phyloP scores from a whole-genome alignment of 495 filamentous ascomycete species.

The Podospora conica region DNA sequence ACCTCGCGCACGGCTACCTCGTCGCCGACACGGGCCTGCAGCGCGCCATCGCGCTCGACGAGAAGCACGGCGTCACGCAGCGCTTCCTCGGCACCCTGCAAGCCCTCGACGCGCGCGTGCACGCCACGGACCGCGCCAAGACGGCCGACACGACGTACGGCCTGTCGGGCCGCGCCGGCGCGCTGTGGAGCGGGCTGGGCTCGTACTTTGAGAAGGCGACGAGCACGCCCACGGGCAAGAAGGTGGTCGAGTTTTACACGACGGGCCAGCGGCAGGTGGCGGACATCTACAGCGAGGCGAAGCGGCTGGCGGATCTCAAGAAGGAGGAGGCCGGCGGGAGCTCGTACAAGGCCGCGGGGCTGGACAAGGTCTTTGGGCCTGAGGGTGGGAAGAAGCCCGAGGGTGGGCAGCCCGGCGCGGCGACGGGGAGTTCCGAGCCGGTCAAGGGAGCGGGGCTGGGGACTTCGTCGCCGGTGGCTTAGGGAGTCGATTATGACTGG shows the following conservation, averaged over 20 bases:
- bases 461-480: background rate
- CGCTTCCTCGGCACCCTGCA: constrained; percentile 67
- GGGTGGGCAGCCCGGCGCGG: constrained; percentile 2
- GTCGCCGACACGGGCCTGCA: constrained; percentile 81
- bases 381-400: constrained; percentile 21
- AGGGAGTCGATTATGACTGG: background rate
- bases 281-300: constrained; percentile 87
- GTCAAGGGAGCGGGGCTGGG: constrained; percentile 12
- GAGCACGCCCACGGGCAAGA: constrained; percentile 77
- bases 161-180: constrained; percentile 58
- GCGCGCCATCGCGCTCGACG: constrained; percentile 78
- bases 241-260: constrained; percentile 78
- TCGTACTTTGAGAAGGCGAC: constrained; percentile 87
- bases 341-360: constrained; percentile 42
- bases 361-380: constrained; percentile 41
- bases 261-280: constrained; percentile 75
- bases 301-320: constrained; percentile 81
- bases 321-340: constrained; percentile 53
- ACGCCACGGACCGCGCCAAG: constrained; percentile 71
- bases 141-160: constrained; percentile 70
- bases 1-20: constrained; percentile 87
- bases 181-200: constrained; percentile 58
- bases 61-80: constrained; percentile 77
- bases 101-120: constrained; percentile 74
- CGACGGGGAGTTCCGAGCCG: constrained; percentile 2